These are phyloP conservation scores for Diaporthe sp. DNA, from an alignment of 2,329 filamentous ascomycete species.

Conservation along the genomic window DNA sequence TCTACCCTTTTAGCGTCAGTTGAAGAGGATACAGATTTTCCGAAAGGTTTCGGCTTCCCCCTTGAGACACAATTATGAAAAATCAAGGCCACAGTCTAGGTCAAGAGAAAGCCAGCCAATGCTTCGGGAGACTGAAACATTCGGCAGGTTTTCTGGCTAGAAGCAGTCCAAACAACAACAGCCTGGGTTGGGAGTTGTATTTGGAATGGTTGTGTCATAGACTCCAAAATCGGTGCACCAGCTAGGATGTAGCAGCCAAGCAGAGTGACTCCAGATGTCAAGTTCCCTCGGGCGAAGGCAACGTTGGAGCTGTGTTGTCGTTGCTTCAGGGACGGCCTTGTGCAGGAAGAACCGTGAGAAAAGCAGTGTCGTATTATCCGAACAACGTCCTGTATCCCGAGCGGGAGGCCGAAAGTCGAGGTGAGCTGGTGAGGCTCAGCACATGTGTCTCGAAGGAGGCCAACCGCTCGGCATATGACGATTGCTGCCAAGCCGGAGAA, in stretches of 20 bases:
- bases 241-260: slow-evolving; percentile 31
- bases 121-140: neutral
- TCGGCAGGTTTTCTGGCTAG: neutral
- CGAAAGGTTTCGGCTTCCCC: slow-evolving; percentile 20
- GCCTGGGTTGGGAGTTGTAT: neutral
- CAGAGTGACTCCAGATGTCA: neutral
- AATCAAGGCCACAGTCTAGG: neutral
- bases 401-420: neutral
- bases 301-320: neutral
- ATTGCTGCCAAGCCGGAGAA: slow-evolving; percentile 7
- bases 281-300: neutral
- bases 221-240: slow-evolving; percentile 28
- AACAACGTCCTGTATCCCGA: neutral
- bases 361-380: neutral
- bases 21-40: neutral
- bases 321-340: neutral
- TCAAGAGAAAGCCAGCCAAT: neutral
- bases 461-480: slow-evolving; percentile 21
- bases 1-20: slow-evolving; percentile 1
- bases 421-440: slow-evolving; percentile 16
- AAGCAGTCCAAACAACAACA: neutral
- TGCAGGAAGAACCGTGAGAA: neutral
- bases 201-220: slow-evolving; percentile 37
- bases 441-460: neutral
- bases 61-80: neutral